Base-by-base conservation (phyloP, 805 yeast species). In the Clavispora fructus region DNA sequence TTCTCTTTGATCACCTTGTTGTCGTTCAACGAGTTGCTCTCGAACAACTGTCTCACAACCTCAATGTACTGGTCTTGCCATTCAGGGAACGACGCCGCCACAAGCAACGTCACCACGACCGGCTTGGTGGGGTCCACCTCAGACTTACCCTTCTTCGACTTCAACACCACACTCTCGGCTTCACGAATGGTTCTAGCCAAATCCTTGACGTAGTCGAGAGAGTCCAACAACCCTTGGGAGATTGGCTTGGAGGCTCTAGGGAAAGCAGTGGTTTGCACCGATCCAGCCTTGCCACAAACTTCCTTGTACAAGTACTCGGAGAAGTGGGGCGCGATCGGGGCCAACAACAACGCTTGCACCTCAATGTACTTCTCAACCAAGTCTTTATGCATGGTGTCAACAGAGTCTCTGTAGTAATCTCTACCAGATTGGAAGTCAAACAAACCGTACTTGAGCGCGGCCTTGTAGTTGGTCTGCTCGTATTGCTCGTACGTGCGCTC, bases 271-370 rank as follows among this genome's bases (percentile, higher is more conserved):
- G 71, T 73, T 65, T 91, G 95, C 39, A 88, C 82, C 39, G 95
- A 75, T 3, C 74, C 75, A 40, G 69, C 64, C 56, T 85, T 77
- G 38, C 82, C 81, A 53, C 94, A 74, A 39, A 90, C 74, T 55
- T 92, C 98, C 62, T 85, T 80, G 79, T 87, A 89, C 47, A 92
- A 73, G 71, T 81, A 88, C 58, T 94, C 99, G 54, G 94, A 82
- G 66, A 92, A 90, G 68, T 94, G 99, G 41, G 99, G 98, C 39
- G 98, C 95, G 57, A 94, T 74, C 52, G 99, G 99, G 14, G 95
- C 82, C 56, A 94, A 71, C 64, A 91, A 68, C 57, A 94, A 76
- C 16, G 84, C 84, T 74, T 94, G 99, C 29, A 81, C 71, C 69
- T 90, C 96, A 57, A 94, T 87, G 65, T 89, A 94, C 58, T 84